A percentile compares a stretch with the other conserved stretches of the same genome.
Evolutionary conservation across 192 early-diverging fungal genomes (phyloP).

Genomic region (Allomyces arbusculus): DNA sequence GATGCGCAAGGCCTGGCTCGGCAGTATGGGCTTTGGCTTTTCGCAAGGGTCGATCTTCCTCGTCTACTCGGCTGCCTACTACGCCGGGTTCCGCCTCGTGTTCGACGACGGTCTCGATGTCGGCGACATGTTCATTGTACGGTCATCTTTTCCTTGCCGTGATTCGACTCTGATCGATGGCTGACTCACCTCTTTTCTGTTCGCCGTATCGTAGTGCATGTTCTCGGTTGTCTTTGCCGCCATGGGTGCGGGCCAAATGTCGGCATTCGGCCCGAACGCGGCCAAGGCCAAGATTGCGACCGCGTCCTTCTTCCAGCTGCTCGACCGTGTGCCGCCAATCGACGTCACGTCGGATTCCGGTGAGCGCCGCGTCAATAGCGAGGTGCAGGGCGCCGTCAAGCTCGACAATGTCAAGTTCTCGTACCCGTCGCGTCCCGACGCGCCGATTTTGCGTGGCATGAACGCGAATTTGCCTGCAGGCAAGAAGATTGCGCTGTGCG

Average conservation of each 20-base stretch:
- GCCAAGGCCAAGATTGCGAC: conserved; percentile 66
- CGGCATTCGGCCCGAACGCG: conserved; percentile 46
- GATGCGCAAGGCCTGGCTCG: conserved; percentile 33
- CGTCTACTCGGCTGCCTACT: conserved; percentile 53
- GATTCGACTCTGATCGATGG: too few relatives aligned
- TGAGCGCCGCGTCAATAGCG: conserved; percentile 2
- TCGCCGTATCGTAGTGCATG: conserved; percentile 22
- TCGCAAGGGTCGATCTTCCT: conserved; percentile 50
- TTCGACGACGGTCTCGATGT: conserved; percentile 22
- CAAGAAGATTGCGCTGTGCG: conserved; percentile 67
- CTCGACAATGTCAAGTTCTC: conserved; percentile 21
- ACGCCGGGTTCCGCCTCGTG: conserved; percentile 45
- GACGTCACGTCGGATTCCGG: conserved; percentile 26
- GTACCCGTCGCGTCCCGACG: conserved; percentile 44
- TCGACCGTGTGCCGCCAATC: conserved; percentile 52
- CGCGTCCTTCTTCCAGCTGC: conserved; percentile 39
- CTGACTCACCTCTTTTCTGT: too few relatives aligned
- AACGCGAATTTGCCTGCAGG: conserved; percentile 27
- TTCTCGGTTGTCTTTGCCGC: conserved; percentile 57
- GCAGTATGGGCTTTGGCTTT: conserved; percentile 54
- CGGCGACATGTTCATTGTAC: conserved; percentile 24
- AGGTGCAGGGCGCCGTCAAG: conserved; percentile 11
- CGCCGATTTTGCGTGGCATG: conserved; percentile 38
- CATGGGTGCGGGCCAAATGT: conserved; percentile 36
- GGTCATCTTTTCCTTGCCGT: conserved; percentile 7